phyloP scores from a whole-genome alignment of 73 alveolate species.

The Tetrahymena malaccensis region DNA sequence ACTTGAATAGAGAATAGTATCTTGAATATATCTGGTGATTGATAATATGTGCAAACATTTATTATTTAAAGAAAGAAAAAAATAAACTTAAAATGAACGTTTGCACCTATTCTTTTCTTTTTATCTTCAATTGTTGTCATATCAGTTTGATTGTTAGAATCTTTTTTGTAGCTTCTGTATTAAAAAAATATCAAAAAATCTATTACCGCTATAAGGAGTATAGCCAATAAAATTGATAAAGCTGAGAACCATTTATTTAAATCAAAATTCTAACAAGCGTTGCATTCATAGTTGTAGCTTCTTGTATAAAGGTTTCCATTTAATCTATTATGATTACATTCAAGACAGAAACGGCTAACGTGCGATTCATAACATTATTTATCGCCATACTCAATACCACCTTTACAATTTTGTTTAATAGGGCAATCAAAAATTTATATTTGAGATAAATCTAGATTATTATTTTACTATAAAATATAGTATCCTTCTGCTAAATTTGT shows the following conservation, averaged over 20 bases:
- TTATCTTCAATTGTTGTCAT: too few relatives aligned
- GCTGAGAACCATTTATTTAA: neutral
- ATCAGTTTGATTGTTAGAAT: too few relatives aligned
- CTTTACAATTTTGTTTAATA: too few relatives aligned
- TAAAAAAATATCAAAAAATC: neutral
- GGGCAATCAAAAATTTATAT: too few relatives aligned
- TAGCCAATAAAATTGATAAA: neutral
- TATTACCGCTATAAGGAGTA: neutral
- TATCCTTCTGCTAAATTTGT: neutral
- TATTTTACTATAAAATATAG: too few relatives aligned
- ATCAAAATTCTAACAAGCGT: neutral
- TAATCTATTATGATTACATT: neutral
- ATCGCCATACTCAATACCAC: too few relatives aligned
- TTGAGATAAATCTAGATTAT: too few relatives aligned
- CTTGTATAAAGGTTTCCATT: neutral
- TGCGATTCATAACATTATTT: neutral
- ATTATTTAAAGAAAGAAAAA: neutral
- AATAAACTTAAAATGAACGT: neutral
- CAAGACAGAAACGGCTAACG: neutral
- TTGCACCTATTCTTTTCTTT: neutral
- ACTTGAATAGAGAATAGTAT: neutral
- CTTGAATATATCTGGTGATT: neutral
- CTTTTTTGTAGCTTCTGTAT: neutral
- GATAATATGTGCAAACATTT: neutral
- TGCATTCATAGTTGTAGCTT: neutral